Evolutionary conservation across 352 stramenopile species (phyloP), one percentile per base, ranked within the genome.

Genomic region (Phytopythium vexans): DNA sequence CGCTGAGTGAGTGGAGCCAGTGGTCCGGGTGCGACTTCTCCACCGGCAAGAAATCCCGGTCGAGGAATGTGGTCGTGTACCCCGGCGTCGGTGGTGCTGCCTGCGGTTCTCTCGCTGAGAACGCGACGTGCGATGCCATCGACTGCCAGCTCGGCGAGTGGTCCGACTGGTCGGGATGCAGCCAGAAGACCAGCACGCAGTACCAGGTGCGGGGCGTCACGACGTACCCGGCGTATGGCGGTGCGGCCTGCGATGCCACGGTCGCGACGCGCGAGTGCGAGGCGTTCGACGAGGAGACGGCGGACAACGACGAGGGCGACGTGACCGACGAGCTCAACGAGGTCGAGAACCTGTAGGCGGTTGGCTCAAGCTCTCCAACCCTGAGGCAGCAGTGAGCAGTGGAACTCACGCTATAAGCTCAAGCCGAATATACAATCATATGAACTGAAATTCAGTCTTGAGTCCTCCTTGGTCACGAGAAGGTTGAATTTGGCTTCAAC

Each of bases 91-190:
- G 62, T 21, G 78, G 74, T 0, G 47, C 47, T 5, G 31, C 47
- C 0, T 88, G 76, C 32, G 66, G 41, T 8, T 35, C 33, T 0
- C 48, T 64, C 3, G 52, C 41, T 0, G 70, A 89, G 12, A 32
- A 53, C 1, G 49, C 14, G 1, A 14, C 12, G 0, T 89, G 79
- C 36, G 76, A 88, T 42, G 52, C 60, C 4, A 45, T 79, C 15
- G 48, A 85, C 51, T 89, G 76, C 52, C 31, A 36, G 1, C 56
- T 83, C 6, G 59, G 54, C 3, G 46, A 66, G 4, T 84, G 73
- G 73, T 69, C 60, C 8, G 69, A 64, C 3, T 89, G 79, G 78
- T 76, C 60, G 5, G 72, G 69, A 0, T 88, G 77, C 68, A 77
- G 64, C 36, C 47, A 70, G 44, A 82, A 78, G 54, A 82, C 65